Base-by-base conservation (phyloP, 2,329 filamentous ascomycete genomes). In the Penicillium sp. region DNA sequence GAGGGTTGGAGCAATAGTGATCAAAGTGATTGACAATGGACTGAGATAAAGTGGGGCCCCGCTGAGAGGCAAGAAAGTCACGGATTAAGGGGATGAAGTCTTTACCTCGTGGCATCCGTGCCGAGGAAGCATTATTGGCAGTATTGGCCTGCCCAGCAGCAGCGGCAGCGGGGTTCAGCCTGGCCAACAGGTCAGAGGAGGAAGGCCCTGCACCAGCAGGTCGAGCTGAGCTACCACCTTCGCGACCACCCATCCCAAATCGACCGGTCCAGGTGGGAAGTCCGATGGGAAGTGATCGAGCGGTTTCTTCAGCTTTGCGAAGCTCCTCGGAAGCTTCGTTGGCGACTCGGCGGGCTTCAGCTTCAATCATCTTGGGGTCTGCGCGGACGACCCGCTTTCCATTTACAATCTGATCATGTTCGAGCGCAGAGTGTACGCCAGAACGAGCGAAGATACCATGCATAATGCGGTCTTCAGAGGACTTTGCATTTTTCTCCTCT, bases 261-360 rank as follows among this genome's bases (percentile, higher is more conserved):
- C 87, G 82, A 1, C 93, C 92, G 0, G 92, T 97, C 92, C 92
- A 97, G 0, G 92, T 96, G 8, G 93, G 88, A 0, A 88, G 89
- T 7, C 92, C 92, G 28, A 89, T 84, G 0, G 88, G 88, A 1
- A 92, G 76, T 8, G 76, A 79, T 10, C 83, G 79, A 2, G 91
- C 89, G 27, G 85, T 79, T 63, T 91, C 82, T 35, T 82, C 84
- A 9, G 89, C 84, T 51, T 82, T 82, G 27, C 84, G 82, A 2
- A 97, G 80, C 56, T 89, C 86, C 18, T 80, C 80, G 0, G 89
- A 89, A 1, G 92, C 91, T 62, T 87, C 77, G 0, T 85, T 82
- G 2, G 90, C 91, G 2, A 95, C 82, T 31, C 83, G 81, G 61
- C 86, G 85, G 0, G 92, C 92, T 70, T 96, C 90, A 9, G 83